These are phyloP conservation scores for Aspergillus coremiiformis DNA, from an alignment of 495 filamentous ascomycete species.

Conservation along the genomic window DNA sequence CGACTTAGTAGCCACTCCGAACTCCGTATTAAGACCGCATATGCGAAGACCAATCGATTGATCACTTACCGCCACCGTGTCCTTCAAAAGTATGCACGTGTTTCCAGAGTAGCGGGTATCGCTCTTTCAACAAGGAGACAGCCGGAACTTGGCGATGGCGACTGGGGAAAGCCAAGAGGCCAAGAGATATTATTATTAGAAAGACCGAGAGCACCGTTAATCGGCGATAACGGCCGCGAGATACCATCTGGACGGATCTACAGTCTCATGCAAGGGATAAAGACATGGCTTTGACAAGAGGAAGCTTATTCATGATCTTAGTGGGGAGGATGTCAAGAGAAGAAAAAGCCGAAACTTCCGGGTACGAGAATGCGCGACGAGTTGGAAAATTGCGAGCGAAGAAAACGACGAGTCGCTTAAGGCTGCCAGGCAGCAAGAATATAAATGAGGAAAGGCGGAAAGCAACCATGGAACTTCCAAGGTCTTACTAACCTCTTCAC, in stretches of 20 bases:
- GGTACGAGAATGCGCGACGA: background rate
- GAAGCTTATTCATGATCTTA: background rate
- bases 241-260: background rate
- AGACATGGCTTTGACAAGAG: background rate
- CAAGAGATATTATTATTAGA: background rate
- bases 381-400: background rate
- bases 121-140: background rate
- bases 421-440: background rate
- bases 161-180: background rate
- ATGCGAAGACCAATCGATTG: background rate
- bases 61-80: background rate
- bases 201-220: background rate
- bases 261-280: background rate
- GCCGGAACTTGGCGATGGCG: background rate
- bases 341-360: background rate
- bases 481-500: background rate
- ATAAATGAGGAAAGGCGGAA: background rate
- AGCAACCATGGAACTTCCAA: too few relatives aligned
- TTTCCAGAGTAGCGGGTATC: conserved; percentile 4
- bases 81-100: conserved; percentile 1
- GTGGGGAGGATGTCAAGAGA: background rate
- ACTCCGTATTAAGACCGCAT: too few relatives aligned
- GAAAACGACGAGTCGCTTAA: background rate
- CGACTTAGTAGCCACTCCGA: background rate
- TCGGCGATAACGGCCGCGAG: background rate